Evolutionary conservation across 345 rosid species (phyloP).

Genomic region (Geranium brycei): DNA sequence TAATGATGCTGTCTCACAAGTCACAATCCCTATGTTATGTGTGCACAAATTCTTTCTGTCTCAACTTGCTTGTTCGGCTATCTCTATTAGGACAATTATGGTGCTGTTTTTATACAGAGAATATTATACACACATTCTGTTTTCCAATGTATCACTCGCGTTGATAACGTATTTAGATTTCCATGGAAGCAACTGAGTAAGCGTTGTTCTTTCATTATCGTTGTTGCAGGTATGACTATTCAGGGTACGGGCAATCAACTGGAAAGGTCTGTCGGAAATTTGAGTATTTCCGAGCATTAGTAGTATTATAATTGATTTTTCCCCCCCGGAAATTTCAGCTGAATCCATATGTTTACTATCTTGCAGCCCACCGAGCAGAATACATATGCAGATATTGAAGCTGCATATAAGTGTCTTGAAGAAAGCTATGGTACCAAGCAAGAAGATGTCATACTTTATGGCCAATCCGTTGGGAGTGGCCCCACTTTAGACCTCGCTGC

Average conservation of each 20-base stretch:
- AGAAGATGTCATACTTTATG: constrained; percentile 85
- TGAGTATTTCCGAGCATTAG: background rate
- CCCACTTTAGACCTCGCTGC: constrained; percentile 91
- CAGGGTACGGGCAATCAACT: constrained; percentile 91
- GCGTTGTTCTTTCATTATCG: constrained; percentile 1
- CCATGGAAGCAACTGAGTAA: no score
- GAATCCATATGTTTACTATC: constrained; percentile 7
- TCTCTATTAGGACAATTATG: no score
- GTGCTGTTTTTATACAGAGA: no score
- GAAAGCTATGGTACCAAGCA: constrained; percentile 79
- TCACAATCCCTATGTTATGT: no score
- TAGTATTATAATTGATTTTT: no score
- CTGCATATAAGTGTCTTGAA: constrained; percentile 87
- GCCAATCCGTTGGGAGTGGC: constrained; percentile 98
- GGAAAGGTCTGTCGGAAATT: constrained; percentile 61
- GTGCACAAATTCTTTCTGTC: no score
- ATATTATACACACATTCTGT: no score
- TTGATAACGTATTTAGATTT: no score
- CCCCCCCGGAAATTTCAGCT: background rate
- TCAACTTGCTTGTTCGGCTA: no score
- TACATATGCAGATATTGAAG: constrained; percentile 93
- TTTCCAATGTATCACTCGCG: no score
- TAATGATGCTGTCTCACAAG: no score
- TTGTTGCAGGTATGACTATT: constrained; percentile 23
- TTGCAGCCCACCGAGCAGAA: constrained; percentile 96